A percentile compares a stretch with the other conserved stretches of the same genome.
phyloP scores from a whole-genome alignment of 768 basidiomycete genomes.

The Rhizopogon rudus region DNA sequence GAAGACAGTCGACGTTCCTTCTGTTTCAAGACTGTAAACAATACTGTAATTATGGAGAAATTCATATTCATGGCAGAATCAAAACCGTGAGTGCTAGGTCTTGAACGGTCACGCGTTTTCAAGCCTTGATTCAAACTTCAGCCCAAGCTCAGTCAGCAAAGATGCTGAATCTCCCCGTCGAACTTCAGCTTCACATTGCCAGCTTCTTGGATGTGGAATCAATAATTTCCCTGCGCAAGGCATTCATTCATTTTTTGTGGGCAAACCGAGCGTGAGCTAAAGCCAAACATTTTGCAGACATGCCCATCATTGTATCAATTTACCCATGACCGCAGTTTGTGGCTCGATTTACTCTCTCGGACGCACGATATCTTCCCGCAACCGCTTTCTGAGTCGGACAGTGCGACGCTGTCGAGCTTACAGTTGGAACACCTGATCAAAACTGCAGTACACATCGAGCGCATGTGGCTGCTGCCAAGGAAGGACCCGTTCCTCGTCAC shows the following conservation, averaged over 20 bases:
- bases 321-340: constrained; percentile 14
- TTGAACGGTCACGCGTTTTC: no score
- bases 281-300: constrained; percentile 11
- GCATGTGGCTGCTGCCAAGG: constrained; percentile 12
- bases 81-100: no score
- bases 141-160: background rate
- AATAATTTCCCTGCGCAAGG: constrained; percentile 16
- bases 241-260: background rate
- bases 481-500: background rate
- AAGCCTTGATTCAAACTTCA: no score
- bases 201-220: constrained; percentile 10
- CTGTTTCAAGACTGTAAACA: no score
- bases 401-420: constrained; percentile 3
- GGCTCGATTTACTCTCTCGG: constrained; percentile 12
- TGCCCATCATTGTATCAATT: constrained; percentile 15
- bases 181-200: constrained; percentile 12
- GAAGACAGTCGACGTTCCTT: no score
- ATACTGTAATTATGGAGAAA: no score
- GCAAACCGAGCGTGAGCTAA: background rate
- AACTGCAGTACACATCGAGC: constrained; percentile 10
- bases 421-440: constrained; percentile 12
- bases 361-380: constrained; percentile 11
- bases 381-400: constrained; percentile 11
- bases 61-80: no score
- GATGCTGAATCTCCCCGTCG: constrained; percentile 10